Conservation (phyloP, 345 rosid genomes). For the Hevea brasiliensis region DNA sequence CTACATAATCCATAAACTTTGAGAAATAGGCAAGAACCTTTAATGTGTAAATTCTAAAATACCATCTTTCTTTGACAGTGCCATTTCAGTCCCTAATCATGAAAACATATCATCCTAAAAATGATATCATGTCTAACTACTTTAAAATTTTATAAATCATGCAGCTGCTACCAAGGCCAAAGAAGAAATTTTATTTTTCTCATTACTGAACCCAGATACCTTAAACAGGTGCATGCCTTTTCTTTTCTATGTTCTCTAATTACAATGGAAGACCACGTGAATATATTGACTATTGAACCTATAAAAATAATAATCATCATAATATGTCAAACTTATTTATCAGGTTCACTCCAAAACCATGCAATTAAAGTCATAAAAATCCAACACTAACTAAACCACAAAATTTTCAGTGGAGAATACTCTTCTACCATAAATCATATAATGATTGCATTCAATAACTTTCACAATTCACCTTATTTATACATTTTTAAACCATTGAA, state of each 20-base stretch:
- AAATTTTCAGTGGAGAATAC: not conserved
- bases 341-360: not conserved
- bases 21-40: not conserved
- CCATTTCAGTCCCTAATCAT: not conserved
- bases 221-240: not conserved
- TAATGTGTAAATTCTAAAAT: not conserved
- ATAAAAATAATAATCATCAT: not conserved
- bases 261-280: not conserved
- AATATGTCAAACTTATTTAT: not conserved
- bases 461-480: not conserved
- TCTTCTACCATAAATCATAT: not conserved
- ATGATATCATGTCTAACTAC: not conserved
- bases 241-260: not conserved
- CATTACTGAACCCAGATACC: not conserved
- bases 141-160: not conserved
- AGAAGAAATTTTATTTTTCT: not conserved
- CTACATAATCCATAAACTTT: not conserved
- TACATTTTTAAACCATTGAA: too few species aligned
- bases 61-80: not conserved
- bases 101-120: not conserved
- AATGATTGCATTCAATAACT: not conserved
- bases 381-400: not conserved
- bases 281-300: not conserved
- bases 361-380: not conserved
- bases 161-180: not conserved